Percentiles rank a stretch among this genome's conserved stretches.
Conservation (phyloP, 345 rosid species). For the Citrus australasica region DNA sequence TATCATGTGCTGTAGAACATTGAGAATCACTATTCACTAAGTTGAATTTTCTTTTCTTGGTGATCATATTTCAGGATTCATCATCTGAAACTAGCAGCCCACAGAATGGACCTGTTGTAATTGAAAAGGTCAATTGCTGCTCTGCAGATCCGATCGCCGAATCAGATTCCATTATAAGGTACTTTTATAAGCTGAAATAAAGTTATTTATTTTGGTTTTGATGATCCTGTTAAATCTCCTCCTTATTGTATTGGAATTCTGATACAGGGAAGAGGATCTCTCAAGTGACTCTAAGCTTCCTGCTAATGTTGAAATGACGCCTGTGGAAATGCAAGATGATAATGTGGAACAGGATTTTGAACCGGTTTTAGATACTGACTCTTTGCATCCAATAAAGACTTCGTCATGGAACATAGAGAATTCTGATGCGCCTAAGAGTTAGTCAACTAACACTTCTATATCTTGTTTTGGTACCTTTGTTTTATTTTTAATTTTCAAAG, state of each 20-base stretch:
- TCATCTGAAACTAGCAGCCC: slow-evolving; percentile 48
- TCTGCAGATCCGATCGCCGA: slow-evolving; percentile 26
- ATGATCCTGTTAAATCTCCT: slow-evolving; percentile 17
- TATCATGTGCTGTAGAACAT: not conserved
- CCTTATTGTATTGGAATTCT: slow-evolving; percentile 12
- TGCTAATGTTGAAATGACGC: slow-evolving; percentile 38
- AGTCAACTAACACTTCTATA: slow-evolving; percentile 24
- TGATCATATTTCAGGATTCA: slow-evolving; percentile 42
- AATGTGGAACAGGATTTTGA: slow-evolving; percentile 28
- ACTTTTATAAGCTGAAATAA: slow-evolving; percentile 15
- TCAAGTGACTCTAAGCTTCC: slow-evolving; percentile 34
- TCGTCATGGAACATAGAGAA: slow-evolving; percentile 57
- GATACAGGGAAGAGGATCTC: slow-evolving; percentile 47
- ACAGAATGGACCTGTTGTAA: slow-evolving; percentile 48
- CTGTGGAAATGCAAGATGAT: slow-evolving; percentile 28
- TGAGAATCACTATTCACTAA: not conserved
- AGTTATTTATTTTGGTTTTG: slow-evolving; percentile 11
- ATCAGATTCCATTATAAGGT: slow-evolving; percentile 50
- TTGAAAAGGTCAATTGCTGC: slow-evolving; percentile 43
- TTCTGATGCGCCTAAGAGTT: slow-evolving; percentile 72
- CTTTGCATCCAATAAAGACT: slow-evolving; percentile 39
- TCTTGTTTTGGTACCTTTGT: slow-evolving; percentile 5
- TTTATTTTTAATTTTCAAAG: slow-evolving; percentile 3
- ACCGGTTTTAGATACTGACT: slow-evolving; percentile 21
- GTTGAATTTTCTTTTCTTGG: not conserved